Percentiles rank a stretch among this genome's conserved stretches.
Conservation (phyloP, 257 asterid species). For the Rauvolfia tetraphylla region DNA sequence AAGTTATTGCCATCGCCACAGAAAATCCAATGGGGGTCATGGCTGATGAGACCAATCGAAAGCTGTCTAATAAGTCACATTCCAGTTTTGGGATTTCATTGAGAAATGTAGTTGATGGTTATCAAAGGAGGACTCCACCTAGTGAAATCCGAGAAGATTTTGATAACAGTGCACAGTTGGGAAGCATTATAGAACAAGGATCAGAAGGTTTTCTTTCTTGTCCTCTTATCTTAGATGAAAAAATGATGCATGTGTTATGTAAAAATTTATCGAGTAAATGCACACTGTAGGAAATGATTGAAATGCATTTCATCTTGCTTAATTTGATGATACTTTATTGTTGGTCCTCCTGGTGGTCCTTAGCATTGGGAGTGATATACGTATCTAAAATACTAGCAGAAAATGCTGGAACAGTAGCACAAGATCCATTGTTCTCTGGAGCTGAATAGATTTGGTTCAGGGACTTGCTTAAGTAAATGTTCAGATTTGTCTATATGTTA, state of each 20-base stretch:
- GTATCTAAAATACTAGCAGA: neutral
- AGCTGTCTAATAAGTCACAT: constrained; percentile 59
- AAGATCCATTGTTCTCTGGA: constrained; percentile 3
- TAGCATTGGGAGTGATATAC: neutral
- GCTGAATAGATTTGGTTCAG: neutral
- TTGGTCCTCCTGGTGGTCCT: neutral
- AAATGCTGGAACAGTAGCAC: too few species aligned
- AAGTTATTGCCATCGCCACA: constrained; percentile 74
- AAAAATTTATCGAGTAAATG: neutral
- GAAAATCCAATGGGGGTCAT: constrained; percentile 86
- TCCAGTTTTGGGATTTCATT: constrained; percentile 42
- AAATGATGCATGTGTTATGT: neutral
- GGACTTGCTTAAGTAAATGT: neutral
- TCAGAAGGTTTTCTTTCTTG: constrained; percentile 52
- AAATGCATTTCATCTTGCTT: neutral
- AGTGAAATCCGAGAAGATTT: constrained; percentile 41
- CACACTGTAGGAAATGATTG: neutral
- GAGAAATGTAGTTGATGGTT: constrained; percentile 58
- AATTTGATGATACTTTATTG: neutral
- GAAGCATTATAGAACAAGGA: constrained; percentile 34
- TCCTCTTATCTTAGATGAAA: constrained; percentile 10
- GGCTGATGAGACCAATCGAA: constrained; percentile 74
- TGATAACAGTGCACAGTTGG: constrained; percentile 28
- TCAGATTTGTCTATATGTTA: neutral
- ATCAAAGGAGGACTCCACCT: constrained; percentile 37